Conservation (phyloP, 2,329 filamentous ascomycete genomes). For the Venturia pyrina region DNA sequence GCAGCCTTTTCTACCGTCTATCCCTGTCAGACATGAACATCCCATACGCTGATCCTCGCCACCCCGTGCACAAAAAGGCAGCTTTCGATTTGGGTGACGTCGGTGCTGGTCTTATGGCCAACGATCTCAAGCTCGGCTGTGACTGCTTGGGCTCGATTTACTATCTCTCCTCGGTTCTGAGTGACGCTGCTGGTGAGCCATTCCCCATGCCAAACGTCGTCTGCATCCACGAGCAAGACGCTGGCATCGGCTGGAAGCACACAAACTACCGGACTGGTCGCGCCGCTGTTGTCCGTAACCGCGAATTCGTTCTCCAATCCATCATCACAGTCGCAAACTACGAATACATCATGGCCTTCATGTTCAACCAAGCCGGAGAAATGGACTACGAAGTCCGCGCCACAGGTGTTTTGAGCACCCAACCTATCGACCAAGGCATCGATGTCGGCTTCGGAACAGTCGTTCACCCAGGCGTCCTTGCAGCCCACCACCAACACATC, state of each 20-base stretch:
- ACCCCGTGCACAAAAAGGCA: slow-evolving; percentile 59
- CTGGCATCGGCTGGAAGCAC: slow-evolving; percentile 60
- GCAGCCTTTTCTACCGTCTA: slow-evolving; percentile 58
- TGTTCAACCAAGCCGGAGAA: slow-evolving; percentile 62
- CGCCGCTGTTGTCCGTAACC: slow-evolving; percentile 52
- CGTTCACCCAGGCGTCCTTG: slow-evolving; percentile 59
- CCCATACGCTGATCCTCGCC: slow-evolving; percentile 52
- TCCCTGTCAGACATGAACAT: slow-evolving; percentile 60
- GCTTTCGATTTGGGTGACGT: slow-evolving; percentile 62
- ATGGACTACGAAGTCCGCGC: slow-evolving; percentile 58
- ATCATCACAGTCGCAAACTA: slow-evolving; percentile 66
- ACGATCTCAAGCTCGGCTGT: slow-evolving; percentile 59
- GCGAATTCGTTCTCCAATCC: slow-evolving; percentile 57
- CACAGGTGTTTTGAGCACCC: slow-evolving; percentile 57
- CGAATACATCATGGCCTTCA: slow-evolving; percentile 63
- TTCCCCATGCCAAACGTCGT: slow-evolving; percentile 55
- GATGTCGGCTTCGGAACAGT: slow-evolving; percentile 58
- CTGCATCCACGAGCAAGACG: slow-evolving; percentile 62
- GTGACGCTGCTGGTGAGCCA: slow-evolving; percentile 49
- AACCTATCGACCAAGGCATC: slow-evolving; percentile 55
- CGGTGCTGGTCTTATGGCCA: slow-evolving; percentile 56
- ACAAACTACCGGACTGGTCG: slow-evolving; percentile 59
- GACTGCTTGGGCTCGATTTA: slow-evolving; percentile 63
- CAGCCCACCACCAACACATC: slow-evolving; percentile 66
- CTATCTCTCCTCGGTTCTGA: slow-evolving; percentile 51